A percentile compares a stretch with the other conserved stretches of the same genome.
Conservation (phyloP, 257 asterid genomes). For the Salvia miltiorrhiza region DNA sequence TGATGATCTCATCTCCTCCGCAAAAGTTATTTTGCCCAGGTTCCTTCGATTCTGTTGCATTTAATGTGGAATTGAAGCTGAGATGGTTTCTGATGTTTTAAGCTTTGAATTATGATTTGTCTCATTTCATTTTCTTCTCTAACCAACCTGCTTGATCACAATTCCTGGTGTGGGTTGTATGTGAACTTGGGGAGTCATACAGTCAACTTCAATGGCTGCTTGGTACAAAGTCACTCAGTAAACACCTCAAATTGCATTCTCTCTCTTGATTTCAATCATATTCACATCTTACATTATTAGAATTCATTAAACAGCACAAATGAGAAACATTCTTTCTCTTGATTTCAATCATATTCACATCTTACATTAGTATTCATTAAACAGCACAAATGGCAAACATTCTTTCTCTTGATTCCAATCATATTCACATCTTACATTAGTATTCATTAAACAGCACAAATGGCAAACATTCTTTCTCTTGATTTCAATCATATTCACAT, state of each 20-base stretch:
- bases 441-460: not conserved
- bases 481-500: slow-evolving; percentile 3
- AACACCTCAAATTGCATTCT: not conserved
- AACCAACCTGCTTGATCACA: not conserved
- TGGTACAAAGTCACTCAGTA: too few species aligned
- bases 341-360: slow-evolving; percentile 1
- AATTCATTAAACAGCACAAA: not conserved
- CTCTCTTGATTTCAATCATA: not conserved
- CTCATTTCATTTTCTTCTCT: not conserved
- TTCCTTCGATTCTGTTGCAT: not conserved
- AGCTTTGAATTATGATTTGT: not conserved
- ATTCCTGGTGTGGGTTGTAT: too few species aligned
- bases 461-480: not conserved
- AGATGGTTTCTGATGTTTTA: not conserved
- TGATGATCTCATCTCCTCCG: not conserved
- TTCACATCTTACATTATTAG: not conserved
- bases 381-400: not conserved
- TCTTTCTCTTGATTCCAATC: not conserved
- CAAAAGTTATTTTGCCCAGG: not conserved
- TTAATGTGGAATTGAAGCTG: not conserved
- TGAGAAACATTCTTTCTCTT: not conserved
- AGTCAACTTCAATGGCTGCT: not conserved
- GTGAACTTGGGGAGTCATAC: not conserved
- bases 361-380: not conserved
- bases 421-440: not conserved